Percentiles rank a stretch among this genome's conserved stretches.
Evolutionary conservation across 192 early-diverging fungal species (phyloP).

Genomic region (Linnemannia schmuckeri): DNA sequence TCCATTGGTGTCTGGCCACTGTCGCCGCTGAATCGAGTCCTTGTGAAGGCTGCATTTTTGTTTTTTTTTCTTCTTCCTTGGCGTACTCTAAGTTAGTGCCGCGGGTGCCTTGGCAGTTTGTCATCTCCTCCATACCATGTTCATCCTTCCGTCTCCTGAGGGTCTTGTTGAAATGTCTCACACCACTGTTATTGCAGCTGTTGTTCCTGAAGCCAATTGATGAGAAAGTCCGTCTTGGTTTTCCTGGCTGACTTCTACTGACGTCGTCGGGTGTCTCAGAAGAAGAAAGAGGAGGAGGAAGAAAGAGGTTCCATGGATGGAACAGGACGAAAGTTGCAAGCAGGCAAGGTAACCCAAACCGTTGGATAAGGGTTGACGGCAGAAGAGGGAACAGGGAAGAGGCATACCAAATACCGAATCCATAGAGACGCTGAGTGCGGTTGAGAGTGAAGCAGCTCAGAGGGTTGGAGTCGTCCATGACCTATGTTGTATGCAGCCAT

Average conservation of each 20-base stretch:
- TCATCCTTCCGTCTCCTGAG: no score
- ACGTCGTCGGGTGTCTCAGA: not conserved
- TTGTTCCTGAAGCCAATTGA: not conserved
- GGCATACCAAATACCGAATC: conserved; percentile 76
- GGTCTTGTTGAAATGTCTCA: not conserved
- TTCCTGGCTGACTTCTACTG: not conserved
- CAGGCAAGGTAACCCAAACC: not conserved
- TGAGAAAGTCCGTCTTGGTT: not conserved
- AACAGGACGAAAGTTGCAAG: not conserved
- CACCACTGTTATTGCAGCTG: not conserved
- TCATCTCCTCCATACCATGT: not conserved
- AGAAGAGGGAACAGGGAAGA: not conserved
- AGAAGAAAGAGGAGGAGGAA: not conserved
- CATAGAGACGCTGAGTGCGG: conserved; percentile 80
- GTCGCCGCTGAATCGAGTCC: not conserved
- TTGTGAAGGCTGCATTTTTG: not conserved
- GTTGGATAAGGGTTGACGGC: not conserved
- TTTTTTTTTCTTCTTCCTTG: not conserved
- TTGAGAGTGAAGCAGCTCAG: conserved; percentile 63
- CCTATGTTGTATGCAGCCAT: conserved; percentile 24
- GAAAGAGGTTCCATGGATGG: not conserved
- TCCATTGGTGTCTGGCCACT: not conserved
- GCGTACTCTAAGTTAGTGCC: not conserved
- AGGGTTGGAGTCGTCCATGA: conserved; percentile 66
- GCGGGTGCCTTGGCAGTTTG: not conserved